Base-by-base conservation (phyloP, 257 asterid species). In the Solanum medicagineum region DNA sequence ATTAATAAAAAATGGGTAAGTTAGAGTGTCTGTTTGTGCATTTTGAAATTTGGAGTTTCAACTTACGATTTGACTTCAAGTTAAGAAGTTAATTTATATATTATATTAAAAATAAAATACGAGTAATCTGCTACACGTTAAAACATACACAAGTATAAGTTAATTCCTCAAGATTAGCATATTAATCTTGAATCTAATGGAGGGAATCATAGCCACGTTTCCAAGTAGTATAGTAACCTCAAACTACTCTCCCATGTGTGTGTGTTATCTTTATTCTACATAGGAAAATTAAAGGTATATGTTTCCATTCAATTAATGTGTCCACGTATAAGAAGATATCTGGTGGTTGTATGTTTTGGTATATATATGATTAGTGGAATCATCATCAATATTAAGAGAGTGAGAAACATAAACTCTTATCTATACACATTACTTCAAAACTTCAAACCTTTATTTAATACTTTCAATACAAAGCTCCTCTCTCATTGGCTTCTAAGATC, bases 401-500 rank as follows among this genome's bases (percentile, higher is more conserved):
- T 49, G 60, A 75, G 44, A 47, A 75, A 47, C 60, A 49, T n/a
- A 47, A 74, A 74, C 74, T 14, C 1, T 6, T 11, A 36, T 36
- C 40, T 36, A 36, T 3, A 36, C 32, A 29, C 32, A 29, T 29
- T 29, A 2, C 32, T 29, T 29, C 32, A 29, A 29, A 29, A 29
- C 32, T 29, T 29, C 32, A 29, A 29, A 29, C 68, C 86, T 45
- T 83, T 55, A 49, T 86, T 84, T 90, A 85, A 80, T 89, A 87
- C n/a, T 44, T 84, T 71, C 84, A 51, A 88, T 84, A 93, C 88
- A 91, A 87, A 88, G 87, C 91, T 90, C 86, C 89, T 86, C 80
- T 89, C 91, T 91, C 90, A 88, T 91, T 94, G 96, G 94, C 91
- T 91, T 87, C 91, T 89, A 89, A 88, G 90, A 88, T 89, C 92